Conservation (phyloP, 1,284 basidiomycete species). For the Pseudomicrostroma phylloplanum region DNA sequence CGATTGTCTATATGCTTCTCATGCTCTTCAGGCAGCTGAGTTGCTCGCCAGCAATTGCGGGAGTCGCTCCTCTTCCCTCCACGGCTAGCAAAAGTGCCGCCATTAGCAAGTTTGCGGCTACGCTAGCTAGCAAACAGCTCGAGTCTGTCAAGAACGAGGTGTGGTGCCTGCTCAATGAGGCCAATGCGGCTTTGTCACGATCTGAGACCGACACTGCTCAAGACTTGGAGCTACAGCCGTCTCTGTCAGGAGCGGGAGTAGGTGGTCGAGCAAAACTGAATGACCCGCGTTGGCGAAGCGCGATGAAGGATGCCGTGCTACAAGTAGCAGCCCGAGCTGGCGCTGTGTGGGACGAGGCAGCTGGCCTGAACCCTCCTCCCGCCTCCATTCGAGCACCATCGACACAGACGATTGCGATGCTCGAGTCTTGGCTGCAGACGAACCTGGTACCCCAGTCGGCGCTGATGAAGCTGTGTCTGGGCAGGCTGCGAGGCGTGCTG, state of each 20-base stretch:
- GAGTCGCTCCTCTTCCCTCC: not conserved
- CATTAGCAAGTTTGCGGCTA: conserved; percentile 17
- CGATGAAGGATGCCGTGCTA: conserved; percentile 61
- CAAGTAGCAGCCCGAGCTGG: conserved; percentile 63
- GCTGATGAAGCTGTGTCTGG: conserved; percentile 36
- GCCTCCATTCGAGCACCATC: conserved; percentile 22
- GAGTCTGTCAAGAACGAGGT: conserved; percentile 62
- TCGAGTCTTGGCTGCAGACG: conserved; percentile 37
- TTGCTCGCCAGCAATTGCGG: conserved; percentile 55
- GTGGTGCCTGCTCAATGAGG: conserved; percentile 64
- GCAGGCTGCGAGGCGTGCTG: conserved; percentile 25
- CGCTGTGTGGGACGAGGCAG: conserved; percentile 24
- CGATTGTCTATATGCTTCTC: conserved; percentile 70
- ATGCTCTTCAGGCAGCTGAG: conserved; percentile 67
- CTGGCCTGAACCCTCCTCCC: not conserved
- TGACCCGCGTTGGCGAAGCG: conserved; percentile 55
- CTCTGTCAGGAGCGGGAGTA: conserved; percentile 5
- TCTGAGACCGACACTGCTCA: conserved; percentile 4
- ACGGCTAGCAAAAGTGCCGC: not conserved
- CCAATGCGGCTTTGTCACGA: conserved; percentile 36
- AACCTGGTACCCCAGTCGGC: conserved; percentile 27
- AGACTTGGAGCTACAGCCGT: not conserved
- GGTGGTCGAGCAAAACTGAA: conserved; percentile 51
- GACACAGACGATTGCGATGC: conserved; percentile 23
- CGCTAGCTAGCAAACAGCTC: conserved; percentile 26